Evolutionary conservation across 139 green algal genomes (phyloP), one percentile per base, ranked within the genome.

Genomic region (Picochlorum sp.): DNA sequence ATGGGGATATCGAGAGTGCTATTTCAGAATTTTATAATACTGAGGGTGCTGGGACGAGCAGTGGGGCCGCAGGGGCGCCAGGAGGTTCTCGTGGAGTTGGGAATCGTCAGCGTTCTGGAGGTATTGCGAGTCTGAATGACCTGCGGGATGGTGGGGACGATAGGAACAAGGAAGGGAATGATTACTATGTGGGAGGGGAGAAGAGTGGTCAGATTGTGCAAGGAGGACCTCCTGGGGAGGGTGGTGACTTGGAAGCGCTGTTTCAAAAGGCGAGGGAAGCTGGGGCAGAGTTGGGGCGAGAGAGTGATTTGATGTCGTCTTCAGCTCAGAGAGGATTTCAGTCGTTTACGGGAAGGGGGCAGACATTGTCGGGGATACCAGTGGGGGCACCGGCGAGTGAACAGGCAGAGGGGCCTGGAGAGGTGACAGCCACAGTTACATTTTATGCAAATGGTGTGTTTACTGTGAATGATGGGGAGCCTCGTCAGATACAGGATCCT

Each of bases 391-490:
- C 61, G 45, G 69, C 34, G 21, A 10, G 4, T 31, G n/a, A 67
- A 47, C 50, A 28, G 20, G 21, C 23, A 2, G 11, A 31, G 37
- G 30, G n/a, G 20, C 30, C 67, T 18, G 30, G 69, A 47, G 55
- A 59, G 6, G 49, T 51, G 1, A 34, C 28, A n/a, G 52, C 68
- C 45, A 83, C 82, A 13, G 88, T 96, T 50, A 83, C 79, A n/a
- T 96, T 96, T 51, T 95, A 89, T 63, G 61, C 59, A 23, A 86
- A 95, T 45, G 77, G 77, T 37, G 57, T 93, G 14, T 96, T 96
- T 72, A 92, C 84, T 1, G 83, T 95, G 2, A 72, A 92, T 49
- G 76, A 89, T 59, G 88, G 88, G 8, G 70, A 80, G 52, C 70
- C 70, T 4, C 66, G 77, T 20, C 44, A 28, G 34, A 69, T 84